Conservation (phyloP, 768 basidiomycete species). For the Pilatotrama ljubarskyi region DNA sequence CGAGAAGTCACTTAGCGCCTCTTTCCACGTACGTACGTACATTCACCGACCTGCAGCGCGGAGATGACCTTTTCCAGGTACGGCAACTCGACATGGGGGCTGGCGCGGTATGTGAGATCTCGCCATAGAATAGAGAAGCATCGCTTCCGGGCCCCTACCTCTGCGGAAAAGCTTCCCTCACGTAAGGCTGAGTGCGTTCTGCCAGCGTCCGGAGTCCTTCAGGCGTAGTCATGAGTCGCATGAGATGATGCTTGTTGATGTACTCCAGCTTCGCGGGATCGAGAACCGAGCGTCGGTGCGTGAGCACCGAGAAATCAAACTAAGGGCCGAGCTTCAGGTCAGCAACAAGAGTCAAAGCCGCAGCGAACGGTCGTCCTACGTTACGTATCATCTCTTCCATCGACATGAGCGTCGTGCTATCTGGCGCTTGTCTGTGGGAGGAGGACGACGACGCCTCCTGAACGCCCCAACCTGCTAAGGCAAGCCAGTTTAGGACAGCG, state of each 20-base stretch:
- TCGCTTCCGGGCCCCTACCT: conserved; percentile 43
- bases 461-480: conserved; percentile 90
- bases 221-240: conserved; percentile 50
- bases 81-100: conserved; percentile 47
- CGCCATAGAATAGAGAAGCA: background rate
- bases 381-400: conserved; percentile 64
- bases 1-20: background rate
- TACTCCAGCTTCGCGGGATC: conserved; percentile 80
- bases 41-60: conserved; percentile 52
- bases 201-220: conserved; percentile 57
- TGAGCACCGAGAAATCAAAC: conserved; percentile 79
- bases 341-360: background rate
- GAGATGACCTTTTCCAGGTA: conserved; percentile 67
- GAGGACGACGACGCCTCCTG: conserved; percentile 32
- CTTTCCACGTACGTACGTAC: background rate
- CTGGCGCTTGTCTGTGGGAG: conserved; percentile 47
- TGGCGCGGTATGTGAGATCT: background rate
- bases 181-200: conserved; percentile 47
- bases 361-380: conserved; percentile 36
- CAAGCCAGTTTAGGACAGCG: conserved; percentile 91
- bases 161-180: conserved; percentile 58
- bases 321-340: conserved; percentile 27
- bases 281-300: conserved; percentile 81
- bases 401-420: conserved; percentile 64
- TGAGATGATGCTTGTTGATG: conserved; percentile 86